Evolutionary conservation across 306 rosid genomes (phyloP), one percentile per base, ranked within the genome.

Genomic region (Gastrolobium villosum): DNA sequence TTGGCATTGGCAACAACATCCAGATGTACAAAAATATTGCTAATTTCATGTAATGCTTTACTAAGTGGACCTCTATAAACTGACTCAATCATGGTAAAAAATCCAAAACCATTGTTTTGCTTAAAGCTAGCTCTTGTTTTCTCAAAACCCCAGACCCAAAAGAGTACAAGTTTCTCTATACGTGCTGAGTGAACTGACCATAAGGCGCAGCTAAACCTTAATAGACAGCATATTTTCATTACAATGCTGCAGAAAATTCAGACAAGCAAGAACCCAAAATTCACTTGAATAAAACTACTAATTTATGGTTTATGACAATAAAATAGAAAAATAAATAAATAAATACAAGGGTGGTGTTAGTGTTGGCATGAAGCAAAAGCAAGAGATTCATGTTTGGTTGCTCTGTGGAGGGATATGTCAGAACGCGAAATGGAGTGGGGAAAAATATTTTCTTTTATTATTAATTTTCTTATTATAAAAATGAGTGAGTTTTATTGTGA

Each of bases 371-470:
- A 5, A 86, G 79, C 20, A 82, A 69, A 11, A 80, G 35, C 14
- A 83, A 80, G 71, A 87, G 78, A 28, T 81, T 54, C n/a, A 35
- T 11, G 70, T 74, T 77, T 32, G 75, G 77, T 45, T 7, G 76
- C 9, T 13, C 74, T 37, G 77, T 41, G 88, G 84, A 82, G 50
- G 81, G 84, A 49, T 75, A 84, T 37, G 73, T 44, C 36, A 75
- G 67, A 55, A 82, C 34, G 2, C 81, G 87, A 84, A 84, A 73
- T 11, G 91, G 66, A 77, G 85, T 80, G 43, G 81, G 77, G 43
- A 80, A 53, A 20, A 20, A 20, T 20, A 20, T 20, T 20, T 20
- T 20, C 26, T 20, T 20, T 20, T 20, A 20, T 20, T 20, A 20
- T 20, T 20, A 20, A 20, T 0, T 20, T 20, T 20, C 1, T 20